phyloP scores from a whole-genome alignment of 495 filamentous ascomycete species.

The Astrocystis sublimbata region DNA sequence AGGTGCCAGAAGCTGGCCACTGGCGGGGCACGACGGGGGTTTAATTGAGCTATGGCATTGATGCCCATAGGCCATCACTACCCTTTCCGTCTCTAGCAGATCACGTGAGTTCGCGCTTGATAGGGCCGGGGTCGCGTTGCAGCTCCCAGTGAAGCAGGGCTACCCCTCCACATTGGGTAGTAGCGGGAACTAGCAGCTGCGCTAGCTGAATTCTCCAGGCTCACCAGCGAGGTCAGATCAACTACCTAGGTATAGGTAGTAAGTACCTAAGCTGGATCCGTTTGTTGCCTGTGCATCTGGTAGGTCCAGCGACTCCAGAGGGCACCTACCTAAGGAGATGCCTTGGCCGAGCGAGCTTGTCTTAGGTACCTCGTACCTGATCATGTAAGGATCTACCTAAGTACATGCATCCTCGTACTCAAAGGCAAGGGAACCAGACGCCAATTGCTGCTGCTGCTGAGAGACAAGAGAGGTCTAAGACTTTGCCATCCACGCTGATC shows the following conservation, averaged over 20 bases:
- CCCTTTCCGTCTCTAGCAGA: background rate
- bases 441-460: background rate
- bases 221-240: no score
- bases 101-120: slow-evolving; percentile 19
- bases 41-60: background rate
- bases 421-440: no score
- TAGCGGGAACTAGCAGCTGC: background rate
- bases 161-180: slow-evolving; percentile 8
- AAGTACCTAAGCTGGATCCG: background rate
- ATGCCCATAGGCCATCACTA: background rate
- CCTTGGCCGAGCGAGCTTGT: no score
- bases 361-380: no score
- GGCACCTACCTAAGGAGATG: no score
- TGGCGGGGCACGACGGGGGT: background rate
- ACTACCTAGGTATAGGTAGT: no score
- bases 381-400: no score
- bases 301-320: no score
- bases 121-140: slow-evolving; percentile 7
- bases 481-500: slow-evolving; percentile 1
- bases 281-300: background rate
- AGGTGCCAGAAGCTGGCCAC: background rate
- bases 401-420: no score
- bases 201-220: slow-evolving; percentile 2
- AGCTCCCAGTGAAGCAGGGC: background rate
- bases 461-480: background rate